Evolutionary conservation across 805 yeast species (phyloP).

Genomic region (Starmerella geochares): DNA sequence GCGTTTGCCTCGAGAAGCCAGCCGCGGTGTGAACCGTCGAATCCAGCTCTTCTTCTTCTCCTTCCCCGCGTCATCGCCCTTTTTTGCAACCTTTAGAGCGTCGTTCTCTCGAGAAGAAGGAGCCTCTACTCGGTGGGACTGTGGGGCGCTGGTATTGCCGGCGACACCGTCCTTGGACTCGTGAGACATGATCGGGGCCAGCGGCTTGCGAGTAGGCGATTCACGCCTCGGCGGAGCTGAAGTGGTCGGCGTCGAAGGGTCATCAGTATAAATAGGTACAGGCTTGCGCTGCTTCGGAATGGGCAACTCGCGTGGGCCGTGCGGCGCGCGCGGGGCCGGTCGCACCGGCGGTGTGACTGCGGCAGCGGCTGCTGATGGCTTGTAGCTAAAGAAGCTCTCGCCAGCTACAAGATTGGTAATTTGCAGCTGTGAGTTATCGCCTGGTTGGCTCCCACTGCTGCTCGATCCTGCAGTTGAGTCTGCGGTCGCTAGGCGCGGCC

Average conservation of each 20-base stretch:
- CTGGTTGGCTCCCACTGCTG: conserved; percentile 5
- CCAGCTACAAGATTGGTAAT: conserved; percentile 19
- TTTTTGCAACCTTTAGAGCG: background rate
- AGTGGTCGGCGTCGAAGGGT: background rate
- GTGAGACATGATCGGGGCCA: background rate
- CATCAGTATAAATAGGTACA: conserved; percentile 16
- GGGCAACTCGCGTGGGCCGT: conserved; percentile 16
- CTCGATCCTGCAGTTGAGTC: background rate
- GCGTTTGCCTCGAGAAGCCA: conserved; percentile 12
- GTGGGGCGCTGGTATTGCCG: background rate
- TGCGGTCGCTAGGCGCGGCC: background rate
- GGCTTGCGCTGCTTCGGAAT: conserved; percentile 15
- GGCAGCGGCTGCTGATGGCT: conserved; percentile 25
- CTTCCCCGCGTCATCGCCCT: background rate
- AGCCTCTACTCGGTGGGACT: background rate
- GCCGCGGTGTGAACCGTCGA: conserved; percentile 20
- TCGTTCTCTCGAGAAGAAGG: background rate
- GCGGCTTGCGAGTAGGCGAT: background rate
- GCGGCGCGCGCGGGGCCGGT: conserved; percentile 22
- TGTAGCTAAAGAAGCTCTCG: conserved; percentile 23
- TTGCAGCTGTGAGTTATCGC: conserved; percentile 19
- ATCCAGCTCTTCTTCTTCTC: conserved; percentile 20
- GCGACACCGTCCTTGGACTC: background rate
- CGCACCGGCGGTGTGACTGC: conserved; percentile 21
- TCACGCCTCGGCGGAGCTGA: background rate